phyloP scores from a whole-genome alignment of 1,139 yeast species.

The Pneumocystis canis region DNA sequence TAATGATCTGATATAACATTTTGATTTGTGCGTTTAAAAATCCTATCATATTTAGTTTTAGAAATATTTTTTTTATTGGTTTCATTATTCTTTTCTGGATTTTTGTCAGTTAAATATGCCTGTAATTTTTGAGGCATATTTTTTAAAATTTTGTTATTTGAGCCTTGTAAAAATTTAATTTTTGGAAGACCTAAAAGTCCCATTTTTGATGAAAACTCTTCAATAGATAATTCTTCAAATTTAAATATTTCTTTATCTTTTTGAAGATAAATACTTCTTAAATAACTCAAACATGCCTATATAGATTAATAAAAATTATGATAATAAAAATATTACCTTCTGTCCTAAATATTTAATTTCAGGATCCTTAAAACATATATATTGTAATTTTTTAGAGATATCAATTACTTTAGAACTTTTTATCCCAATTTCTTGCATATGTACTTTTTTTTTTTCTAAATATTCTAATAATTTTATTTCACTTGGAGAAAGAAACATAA shows the following conservation, averaged over 20 bases:
- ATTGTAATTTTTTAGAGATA: constrained; percentile 72
- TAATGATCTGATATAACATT: constrained; percentile 83
- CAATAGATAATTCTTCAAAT: constrained; percentile 61
- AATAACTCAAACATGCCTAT: constrained; percentile 79
- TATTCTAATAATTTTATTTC: constrained; percentile 70
- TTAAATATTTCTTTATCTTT: constrained; percentile 75
- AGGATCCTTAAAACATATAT: constrained; percentile 81
- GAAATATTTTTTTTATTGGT: constrained; percentile 29
- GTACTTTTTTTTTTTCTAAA: constrained; percentile 48
- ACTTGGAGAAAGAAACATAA: constrained; percentile 66
- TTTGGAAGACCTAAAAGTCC: constrained; percentile 96
- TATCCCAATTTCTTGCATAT: constrained; percentile 57
- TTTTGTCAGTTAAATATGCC: constrained; percentile 16
- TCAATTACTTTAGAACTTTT: constrained; percentile 64
- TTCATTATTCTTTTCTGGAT: constrained; percentile 4
- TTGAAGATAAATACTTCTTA: constrained; percentile 70
- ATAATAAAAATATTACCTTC: constrained; percentile 20
- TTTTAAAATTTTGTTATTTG: constrained; percentile 37
- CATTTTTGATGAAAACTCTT: constrained; percentile 67
- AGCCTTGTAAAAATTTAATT: constrained; percentile 51
- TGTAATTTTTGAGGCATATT: constrained; percentile 35
- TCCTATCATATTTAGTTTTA: constrained; percentile 81
- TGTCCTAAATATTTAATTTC: constrained; percentile 85
- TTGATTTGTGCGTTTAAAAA: constrained; percentile 92
- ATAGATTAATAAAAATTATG: neutral